Evolutionary conservation across 2,329 filamentous ascomycete genomes (phyloP).

Genomic region (Penicillium hordei): DNA sequence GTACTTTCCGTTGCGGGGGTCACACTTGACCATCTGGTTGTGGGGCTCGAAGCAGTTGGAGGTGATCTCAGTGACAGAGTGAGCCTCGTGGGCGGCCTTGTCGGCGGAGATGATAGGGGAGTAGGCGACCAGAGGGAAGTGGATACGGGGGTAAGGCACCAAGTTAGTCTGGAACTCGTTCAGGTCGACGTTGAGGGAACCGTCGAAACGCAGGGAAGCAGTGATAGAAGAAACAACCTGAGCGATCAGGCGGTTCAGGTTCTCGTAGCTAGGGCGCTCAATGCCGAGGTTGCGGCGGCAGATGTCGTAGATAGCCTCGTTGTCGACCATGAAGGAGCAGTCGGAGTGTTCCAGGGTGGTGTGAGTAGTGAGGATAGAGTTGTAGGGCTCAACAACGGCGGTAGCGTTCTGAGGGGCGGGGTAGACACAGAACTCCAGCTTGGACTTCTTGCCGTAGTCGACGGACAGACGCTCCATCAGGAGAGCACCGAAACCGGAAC

Average conservation of each 20-base stretch:
- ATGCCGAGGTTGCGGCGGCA: conserved; percentile 97
- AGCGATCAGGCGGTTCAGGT: conserved; percentile 97
- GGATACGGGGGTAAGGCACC: conserved; percentile 97
- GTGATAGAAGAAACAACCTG: conserved; percentile 99
- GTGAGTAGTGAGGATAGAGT: conserved; percentile 98
- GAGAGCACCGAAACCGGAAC: conserved; percentile 96
- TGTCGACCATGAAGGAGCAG: conserved; percentile 99
- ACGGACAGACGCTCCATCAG: conserved; percentile 98
- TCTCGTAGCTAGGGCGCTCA: conserved; percentile 96
- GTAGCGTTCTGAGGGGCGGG: conserved; percentile 95
- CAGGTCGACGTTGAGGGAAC: conserved; percentile 97
- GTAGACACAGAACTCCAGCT: conserved; percentile 99
- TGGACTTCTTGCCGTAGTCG: conserved; percentile 99
- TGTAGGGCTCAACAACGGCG: conserved; percentile 98
- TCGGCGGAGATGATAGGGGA: conserved; percentile 89
- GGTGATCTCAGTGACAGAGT: conserved; percentile 97
- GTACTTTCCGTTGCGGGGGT: conserved; percentile 98
- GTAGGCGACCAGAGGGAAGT: conserved; percentile 98
- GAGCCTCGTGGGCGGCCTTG: conserved; percentile 96
- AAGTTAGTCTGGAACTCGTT: conserved; percentile 99
- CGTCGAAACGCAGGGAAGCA: conserved; percentile 95
- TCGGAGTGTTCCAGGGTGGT: conserved; percentile 99
- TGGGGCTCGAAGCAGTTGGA: conserved; percentile 99
- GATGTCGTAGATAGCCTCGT: conserved; percentile 99
- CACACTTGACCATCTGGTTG: conserved; percentile 99